These are phyloP conservation scores for Herpomyces periplanetae DNA, from an alignment of 2,329 filamentous ascomycete species.

Conservation along the genomic window DNA sequence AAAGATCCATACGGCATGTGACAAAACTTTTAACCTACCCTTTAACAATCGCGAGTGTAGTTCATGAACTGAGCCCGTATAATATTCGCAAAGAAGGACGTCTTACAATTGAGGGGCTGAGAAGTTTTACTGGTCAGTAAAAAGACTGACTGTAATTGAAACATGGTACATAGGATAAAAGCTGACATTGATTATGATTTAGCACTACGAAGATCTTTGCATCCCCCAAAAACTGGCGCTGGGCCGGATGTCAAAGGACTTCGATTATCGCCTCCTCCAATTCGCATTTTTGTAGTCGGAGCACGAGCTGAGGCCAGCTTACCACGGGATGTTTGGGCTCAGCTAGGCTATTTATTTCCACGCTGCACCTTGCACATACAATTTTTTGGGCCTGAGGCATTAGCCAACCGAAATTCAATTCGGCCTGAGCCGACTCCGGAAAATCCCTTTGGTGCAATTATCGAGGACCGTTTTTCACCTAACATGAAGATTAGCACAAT, in stretches of 20 bases:
- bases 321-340: conserved; percentile 67
- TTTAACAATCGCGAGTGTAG: conserved; percentile 49
- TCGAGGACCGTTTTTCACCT: conserved; percentile 57
- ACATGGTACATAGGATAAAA: conserved; percentile 3
- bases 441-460: conserved; percentile 73
- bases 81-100: conserved; percentile 30
- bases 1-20: conserved; percentile 61
- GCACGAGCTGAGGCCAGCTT: conserved; percentile 90
- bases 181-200: conserved; percentile 2
- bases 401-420: conserved; percentile 69
- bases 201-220: conserved; percentile 73
- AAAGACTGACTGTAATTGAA: conserved; percentile 1
- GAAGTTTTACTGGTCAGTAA: conserved; percentile 51
- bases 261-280: conserved; percentile 42
- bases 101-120: conserved; percentile 52
- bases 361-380: conserved; percentile 54
- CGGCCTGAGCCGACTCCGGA: conserved; percentile 41
- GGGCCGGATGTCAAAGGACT: conserved; percentile 35
- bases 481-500: conserved; percentile 90
- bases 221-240: conserved; percentile 42
- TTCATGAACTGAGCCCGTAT: conserved; percentile 85
- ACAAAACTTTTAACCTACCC: conserved; percentile 80
- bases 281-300: conserved; percentile 67
- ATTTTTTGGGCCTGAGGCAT: conserved; percentile 80
- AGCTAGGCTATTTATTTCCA: conserved; percentile 82